These are phyloP conservation scores for Fusarium ambrosium DNA, from an alignment of 2,329 filamentous ascomycete species.

Conservation along the genomic window DNA sequence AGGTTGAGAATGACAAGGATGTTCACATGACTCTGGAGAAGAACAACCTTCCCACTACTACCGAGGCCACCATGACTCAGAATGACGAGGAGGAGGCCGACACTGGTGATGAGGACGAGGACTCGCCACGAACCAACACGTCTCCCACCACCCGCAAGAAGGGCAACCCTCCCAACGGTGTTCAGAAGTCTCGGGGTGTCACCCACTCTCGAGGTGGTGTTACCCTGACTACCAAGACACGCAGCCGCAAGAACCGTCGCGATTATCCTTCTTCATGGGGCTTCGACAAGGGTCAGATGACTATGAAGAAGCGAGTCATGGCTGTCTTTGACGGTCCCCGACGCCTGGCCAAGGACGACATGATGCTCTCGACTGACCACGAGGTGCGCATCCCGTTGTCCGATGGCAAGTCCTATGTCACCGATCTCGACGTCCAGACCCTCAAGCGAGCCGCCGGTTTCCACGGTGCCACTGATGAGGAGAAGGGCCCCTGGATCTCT, in stretches of 20 bases:
- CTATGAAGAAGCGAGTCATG: conserved; percentile 96
- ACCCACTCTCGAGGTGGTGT: conserved; percentile 84
- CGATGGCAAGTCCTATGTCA: conserved; percentile 85
- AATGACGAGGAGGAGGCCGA: conserved; percentile 69
- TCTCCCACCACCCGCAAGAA: conserved; percentile 66
- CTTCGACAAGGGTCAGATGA: conserved; percentile 92
- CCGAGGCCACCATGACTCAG: conserved; percentile 53
- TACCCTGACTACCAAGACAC: conserved; percentile 66
- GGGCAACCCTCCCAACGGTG: conserved; percentile 67
- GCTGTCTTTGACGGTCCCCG: conserved; percentile 91
- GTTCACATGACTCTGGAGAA: conserved; percentile 74
- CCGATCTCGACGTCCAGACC: conserved; percentile 93
- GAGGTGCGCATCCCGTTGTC: conserved; percentile 89
- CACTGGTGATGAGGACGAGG: conserved; percentile 67
- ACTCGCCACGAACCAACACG: conserved; percentile 60
- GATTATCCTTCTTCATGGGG: conserved; percentile 97
- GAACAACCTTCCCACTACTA: conserved; percentile 68
- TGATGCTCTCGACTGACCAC: conserved; percentile 97
- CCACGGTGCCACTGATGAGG: conserved; percentile 82
- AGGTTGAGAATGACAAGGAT: conserved; percentile 74
- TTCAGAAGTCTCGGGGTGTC: conserved; percentile 78
- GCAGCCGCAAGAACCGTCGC: conserved; percentile 89
- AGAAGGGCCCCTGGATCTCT: conserved; percentile 87
- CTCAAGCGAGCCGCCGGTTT: conserved; percentile 90
- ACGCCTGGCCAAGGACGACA: conserved; percentile 95